phyloP scores from a whole-genome alignment of 2,329 filamentous ascomycete species.

The Alternaria viburni region DNA sequence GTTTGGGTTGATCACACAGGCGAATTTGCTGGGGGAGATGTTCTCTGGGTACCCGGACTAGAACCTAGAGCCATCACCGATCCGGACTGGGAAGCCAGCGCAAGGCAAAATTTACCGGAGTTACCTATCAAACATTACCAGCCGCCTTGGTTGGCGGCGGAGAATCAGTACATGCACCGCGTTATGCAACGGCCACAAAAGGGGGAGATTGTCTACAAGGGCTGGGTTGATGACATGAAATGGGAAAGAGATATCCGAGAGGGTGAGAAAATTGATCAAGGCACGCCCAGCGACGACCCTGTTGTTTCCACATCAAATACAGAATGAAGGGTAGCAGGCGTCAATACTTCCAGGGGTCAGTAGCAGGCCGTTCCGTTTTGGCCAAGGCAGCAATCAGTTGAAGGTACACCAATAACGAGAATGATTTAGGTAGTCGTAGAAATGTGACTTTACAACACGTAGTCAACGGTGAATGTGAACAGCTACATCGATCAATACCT shows the following conservation, averaged over 20 bases:
- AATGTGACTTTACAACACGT: background rate
- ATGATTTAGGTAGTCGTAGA: background rate
- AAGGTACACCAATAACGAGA: background rate
- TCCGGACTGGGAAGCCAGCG: background rate
- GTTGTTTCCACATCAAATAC: background rate
- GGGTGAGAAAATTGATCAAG: background rate
- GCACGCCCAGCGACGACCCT: background rate
- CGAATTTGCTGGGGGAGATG: background rate
- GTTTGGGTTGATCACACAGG: conserved; percentile 1
- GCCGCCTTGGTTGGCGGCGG: background rate
- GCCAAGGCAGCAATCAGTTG: background rate
- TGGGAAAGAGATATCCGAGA: background rate
- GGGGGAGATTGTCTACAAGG: background rate
- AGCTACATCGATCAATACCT: background rate
- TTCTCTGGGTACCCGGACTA: conserved; percentile 12
- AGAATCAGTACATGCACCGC: background rate
- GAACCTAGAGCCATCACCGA: background rate
- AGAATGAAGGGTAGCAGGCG: background rate
- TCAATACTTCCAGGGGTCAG: background rate
- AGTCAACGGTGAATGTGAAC: background rate
- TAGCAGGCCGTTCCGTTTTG: background rate
- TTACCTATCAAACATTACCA: background rate
- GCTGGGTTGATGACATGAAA: background rate
- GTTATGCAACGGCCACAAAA: background rate
- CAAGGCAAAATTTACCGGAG: background rate